These are phyloP conservation scores for Salix dunnii DNA, from an alignment of 345 rosid species.

Conservation along the genomic window DNA sequence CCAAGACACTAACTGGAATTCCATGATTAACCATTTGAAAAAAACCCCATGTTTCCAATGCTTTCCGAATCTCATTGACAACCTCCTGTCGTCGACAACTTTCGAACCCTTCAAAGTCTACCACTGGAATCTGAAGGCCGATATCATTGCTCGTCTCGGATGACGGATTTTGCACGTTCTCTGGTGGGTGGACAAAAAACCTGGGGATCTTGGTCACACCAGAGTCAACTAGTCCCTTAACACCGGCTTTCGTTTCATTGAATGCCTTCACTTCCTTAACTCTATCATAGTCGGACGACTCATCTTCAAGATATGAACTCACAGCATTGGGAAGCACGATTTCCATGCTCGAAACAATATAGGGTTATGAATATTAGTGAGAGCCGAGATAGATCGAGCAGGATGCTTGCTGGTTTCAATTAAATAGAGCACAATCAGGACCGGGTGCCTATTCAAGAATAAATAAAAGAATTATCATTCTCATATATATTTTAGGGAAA, in stretches of 20 bases:
- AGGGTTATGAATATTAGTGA: neutral
- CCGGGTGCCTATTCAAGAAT: conserved; percentile 5
- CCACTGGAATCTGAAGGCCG: neutral
- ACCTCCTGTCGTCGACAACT: conserved; percentile 6
- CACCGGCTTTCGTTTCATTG: too few relatives aligned
- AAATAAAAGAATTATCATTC: neutral
- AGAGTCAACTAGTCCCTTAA: too few relatives aligned
- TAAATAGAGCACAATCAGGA: neutral
- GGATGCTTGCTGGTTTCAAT: neutral
- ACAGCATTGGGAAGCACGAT: neutral
- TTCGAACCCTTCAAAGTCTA: too few relatives aligned
- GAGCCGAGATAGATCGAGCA: neutral
- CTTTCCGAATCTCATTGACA: conserved; percentile 22
- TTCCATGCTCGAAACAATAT: conserved; percentile 16
- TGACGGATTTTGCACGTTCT: conserved; percentile 4
- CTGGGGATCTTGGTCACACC: too few relatives aligned
- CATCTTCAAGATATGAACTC: conserved; percentile 3
- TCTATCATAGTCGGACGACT: neutral
- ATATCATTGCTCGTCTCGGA: too few relatives aligned
- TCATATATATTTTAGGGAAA: neutral
- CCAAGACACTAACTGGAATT: conserved; percentile 36
- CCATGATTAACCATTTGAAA: conserved; percentile 50
- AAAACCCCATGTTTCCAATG: conserved; percentile 45
- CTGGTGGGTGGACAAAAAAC: neutral
- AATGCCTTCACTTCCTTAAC: too few relatives aligned